phyloP scores from a whole-genome alignment of 2,329 filamentous ascomycete genomes.

The Fusarium humuli region DNA sequence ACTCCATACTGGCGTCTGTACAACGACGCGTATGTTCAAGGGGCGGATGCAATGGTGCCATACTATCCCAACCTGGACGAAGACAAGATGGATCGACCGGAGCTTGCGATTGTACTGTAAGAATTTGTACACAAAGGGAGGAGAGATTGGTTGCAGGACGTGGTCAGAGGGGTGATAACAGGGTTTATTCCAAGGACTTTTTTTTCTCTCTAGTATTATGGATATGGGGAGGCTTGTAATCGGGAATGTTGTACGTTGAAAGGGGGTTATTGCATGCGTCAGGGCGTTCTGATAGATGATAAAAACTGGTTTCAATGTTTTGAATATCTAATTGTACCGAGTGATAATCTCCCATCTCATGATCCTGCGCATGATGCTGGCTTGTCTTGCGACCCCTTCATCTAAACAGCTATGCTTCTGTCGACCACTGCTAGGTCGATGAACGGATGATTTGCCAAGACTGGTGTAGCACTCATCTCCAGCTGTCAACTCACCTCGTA shows the following conservation, averaged over 20 bases:
- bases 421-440: constrained; percentile 8
- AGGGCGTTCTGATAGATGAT: constrained; percentile 48
- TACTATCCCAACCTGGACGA: constrained; percentile 92
- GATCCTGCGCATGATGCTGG: constrained; percentile 7
- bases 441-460: constrained; percentile 32
- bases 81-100: constrained; percentile 80
- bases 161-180: constrained; percentile 7
- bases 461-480: constrained; percentile 24
- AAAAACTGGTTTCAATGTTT: constrained; percentile 42
- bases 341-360: constrained; percentile 15
- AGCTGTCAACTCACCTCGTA: constrained; percentile 25
- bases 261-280: constrained; percentile 43
- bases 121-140: constrained; percentile 24
- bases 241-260: constrained; percentile 39
- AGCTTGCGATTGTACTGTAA: constrained; percentile 86
- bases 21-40: constrained; percentile 96
- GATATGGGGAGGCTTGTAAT: constrained; percentile 43
- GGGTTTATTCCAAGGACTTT: constrained; percentile 26
- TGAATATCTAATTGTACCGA: constrained; percentile 4
- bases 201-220: constrained; percentile 21
- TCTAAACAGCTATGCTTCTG: not conserved
- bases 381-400: constrained; percentile 22
- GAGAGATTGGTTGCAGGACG: constrained; percentile 20
- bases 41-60: constrained; percentile 93
- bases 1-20: constrained; percentile 96